Conservation (phyloP, 2,329 filamentous ascomycete species). For the Tolypocladium paradoxum region DNA sequence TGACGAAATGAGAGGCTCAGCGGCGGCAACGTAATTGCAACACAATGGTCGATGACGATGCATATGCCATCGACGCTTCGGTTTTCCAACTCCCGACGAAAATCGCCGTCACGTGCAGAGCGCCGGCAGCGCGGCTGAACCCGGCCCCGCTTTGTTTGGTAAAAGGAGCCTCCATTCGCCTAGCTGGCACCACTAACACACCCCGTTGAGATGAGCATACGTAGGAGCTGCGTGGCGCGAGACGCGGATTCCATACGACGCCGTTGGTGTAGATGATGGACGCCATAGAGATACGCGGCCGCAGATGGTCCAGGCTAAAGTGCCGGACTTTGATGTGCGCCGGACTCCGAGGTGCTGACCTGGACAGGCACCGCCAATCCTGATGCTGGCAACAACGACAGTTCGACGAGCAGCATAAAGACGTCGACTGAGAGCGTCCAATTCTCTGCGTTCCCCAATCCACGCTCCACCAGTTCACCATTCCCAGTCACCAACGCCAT, state of each 20-base stretch:
- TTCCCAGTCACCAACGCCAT: not conserved
- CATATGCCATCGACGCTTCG: not conserved
- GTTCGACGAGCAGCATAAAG: not conserved
- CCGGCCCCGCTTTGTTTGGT: not conserved
- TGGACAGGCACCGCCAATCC: not conserved
- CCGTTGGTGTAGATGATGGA: not conserved
- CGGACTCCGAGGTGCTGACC: not conserved
- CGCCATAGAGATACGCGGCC: not conserved
- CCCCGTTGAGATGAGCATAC: not conserved
- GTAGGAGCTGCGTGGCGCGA: not conserved
- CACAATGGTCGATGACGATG: not conserved
- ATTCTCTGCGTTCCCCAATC: not conserved
- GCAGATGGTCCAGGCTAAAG: not conserved
- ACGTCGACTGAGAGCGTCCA: not conserved
- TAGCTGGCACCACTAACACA: not conserved
- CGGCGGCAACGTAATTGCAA: not conserved
- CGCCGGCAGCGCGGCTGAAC: not conserved
- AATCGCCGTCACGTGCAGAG: not conserved
- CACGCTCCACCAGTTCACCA: not conserved
- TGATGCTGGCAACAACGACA: not conserved
- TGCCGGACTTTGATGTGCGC: not conserved
- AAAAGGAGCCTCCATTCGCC: not conserved
- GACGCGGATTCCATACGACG: not conserved
- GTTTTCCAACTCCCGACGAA: not conserved
- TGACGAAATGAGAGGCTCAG: not conserved